phyloP scores from a whole-genome alignment of 306 rosid species.

The Rosa multiflora region DNA sequence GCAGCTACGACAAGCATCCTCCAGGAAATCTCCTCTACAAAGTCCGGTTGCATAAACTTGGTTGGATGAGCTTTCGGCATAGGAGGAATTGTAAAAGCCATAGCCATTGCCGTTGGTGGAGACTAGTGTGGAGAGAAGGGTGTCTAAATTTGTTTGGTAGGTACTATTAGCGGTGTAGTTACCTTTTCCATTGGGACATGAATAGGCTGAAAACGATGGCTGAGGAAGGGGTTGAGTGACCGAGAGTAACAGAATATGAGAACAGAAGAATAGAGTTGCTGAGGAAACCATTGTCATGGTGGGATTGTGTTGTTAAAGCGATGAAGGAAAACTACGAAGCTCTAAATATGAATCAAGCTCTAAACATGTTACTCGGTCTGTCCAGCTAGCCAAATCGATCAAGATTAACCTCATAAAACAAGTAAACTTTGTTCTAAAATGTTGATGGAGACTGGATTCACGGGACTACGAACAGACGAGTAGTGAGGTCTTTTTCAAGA shows the following conservation, averaged over 20 bases:
- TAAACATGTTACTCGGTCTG: no score
- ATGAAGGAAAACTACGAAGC: no score
- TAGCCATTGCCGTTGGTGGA: slow-evolving; percentile 1
- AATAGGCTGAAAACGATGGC: not conserved
- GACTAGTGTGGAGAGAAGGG: slow-evolving; percentile 1
- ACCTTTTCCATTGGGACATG: no score
- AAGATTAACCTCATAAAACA: no score
- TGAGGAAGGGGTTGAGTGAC: not conserved
- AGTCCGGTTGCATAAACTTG: not conserved
- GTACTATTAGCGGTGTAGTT: no score
- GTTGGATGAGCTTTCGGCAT: not conserved
- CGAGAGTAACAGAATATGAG: not conserved
- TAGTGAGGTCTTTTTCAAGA: no score
- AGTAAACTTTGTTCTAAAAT: no score
- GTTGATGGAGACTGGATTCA: no score
- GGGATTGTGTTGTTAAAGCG: not conserved
- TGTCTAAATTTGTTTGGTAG: not conserved
- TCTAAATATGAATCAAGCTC: no score
- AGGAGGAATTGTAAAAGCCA: slow-evolving; percentile 5
- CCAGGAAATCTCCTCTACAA: not conserved
- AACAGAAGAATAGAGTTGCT: not conserved
- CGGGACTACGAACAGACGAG: no score
- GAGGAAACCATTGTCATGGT: not conserved
- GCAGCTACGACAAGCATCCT: not conserved
- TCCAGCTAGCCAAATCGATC: no score